phyloP scores from a whole-genome alignment of 1,284 basidiomycete species.

The Schizophyllum commune region DNA sequence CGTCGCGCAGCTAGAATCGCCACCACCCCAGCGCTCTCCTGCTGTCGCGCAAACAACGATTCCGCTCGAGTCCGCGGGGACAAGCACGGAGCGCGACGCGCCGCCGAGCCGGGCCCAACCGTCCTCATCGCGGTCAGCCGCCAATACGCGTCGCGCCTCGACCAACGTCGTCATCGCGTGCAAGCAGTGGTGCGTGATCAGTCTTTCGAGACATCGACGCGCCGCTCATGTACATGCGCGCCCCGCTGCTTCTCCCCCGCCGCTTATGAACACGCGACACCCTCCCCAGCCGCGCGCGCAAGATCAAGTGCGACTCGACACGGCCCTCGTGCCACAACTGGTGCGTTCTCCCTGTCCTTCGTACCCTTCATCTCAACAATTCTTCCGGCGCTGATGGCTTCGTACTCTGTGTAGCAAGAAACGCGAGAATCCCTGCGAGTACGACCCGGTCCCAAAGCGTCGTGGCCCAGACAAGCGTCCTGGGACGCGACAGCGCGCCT shows the following conservation, averaged over 20 bases:
- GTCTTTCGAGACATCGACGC: neutral
- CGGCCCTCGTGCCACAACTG: conserved; percentile 71
- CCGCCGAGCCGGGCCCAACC: neutral
- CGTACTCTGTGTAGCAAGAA: conserved; percentile 38
- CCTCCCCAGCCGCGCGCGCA: conserved; percentile 55
- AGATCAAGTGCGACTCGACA: conserved; percentile 78
- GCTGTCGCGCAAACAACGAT: neutral
- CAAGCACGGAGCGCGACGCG: neutral
- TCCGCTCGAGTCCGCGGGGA: neutral
- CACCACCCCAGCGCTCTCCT: neutral
- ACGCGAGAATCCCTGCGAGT: conserved; percentile 63
- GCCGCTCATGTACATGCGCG: conserved; percentile 11
- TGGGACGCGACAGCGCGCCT: conserved; percentile 70
- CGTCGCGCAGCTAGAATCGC: too few relatives aligned
- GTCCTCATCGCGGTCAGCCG: neutral
- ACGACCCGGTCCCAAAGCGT: conserved; percentile 70
- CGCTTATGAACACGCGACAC: conserved; percentile 14
- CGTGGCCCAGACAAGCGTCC: conserved; percentile 78
- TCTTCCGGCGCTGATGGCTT: too few relatives aligned
- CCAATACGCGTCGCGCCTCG: neutral
- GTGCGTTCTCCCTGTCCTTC: too few relatives aligned
- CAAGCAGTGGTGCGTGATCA: conserved; percentile 9
- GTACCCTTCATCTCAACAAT: too few relatives aligned
- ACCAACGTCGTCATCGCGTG: conserved; percentile 10
- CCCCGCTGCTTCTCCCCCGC: neutral